phyloP scores from a whole-genome alignment of 192 early-diverging fungal species.

The Backusella tuberculispora region DNA sequence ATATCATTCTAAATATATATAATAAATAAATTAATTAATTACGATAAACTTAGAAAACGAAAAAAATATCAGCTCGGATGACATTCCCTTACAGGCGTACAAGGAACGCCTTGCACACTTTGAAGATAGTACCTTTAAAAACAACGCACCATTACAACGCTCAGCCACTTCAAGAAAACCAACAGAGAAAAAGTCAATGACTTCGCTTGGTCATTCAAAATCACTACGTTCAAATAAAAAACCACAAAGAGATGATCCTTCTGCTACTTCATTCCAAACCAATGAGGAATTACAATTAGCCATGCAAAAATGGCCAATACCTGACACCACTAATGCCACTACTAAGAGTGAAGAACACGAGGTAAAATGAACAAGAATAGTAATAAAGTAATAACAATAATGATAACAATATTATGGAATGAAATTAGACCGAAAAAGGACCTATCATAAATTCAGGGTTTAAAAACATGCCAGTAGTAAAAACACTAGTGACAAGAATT shows the following conservation, averaged over 20 bases:
- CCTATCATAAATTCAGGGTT: slow-evolving; percentile 1
- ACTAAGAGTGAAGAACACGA: background rate
- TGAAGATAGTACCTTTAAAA: background rate
- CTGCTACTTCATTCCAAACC: background rate
- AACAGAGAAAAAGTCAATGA: background rate
- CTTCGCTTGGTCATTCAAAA: background rate
- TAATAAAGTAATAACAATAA: background rate
- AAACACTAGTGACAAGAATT: slow-evolving; percentile 75
- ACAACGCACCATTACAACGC: background rate
- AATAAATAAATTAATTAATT: background rate
- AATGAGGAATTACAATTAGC: background rate
- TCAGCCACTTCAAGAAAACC: background rate
- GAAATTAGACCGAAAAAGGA: slow-evolving; percentile 6
- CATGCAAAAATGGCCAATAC: background rate
- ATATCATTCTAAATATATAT: background rate
- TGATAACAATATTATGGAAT: background rate
- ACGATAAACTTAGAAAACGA: background rate
- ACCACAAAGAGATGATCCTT: slow-evolving; percentile 6
- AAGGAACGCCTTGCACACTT: background rate
- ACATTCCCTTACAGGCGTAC: slow-evolving; percentile 2
- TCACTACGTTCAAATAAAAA: background rate
- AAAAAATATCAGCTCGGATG: background rate
- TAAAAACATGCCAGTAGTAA: background rate
- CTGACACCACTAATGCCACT: background rate
- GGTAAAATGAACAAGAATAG: background rate